Conservation (phyloP, 306 rosid genomes). For the Mucuna pruriens region DNA sequence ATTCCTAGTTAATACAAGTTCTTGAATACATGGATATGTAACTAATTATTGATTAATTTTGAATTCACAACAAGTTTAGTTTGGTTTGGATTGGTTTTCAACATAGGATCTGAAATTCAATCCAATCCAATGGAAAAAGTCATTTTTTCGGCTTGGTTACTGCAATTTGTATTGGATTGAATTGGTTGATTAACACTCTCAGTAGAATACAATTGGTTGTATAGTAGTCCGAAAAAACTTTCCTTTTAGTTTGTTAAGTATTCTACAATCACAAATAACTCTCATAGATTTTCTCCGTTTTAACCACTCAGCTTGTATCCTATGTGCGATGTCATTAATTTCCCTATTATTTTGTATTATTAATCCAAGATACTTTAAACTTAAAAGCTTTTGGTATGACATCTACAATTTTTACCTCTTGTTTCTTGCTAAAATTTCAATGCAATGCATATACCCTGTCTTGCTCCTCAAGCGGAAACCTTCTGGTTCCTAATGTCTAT, state of each 20-base stretch:
- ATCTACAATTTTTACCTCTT: too few species aligned
- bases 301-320: too few species aligned
- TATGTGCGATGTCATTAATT: too few species aligned
- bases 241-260: neutral
- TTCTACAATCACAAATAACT: neutral
- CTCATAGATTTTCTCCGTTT: too few species aligned
- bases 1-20: neutral
- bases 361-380: too few species aligned
- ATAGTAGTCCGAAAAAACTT: neutral
- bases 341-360: too few species aligned
- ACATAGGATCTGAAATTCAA: neutral
- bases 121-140: neutral
- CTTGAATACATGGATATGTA: neutral
- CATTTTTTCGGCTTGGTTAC: neutral
- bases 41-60: neutral
- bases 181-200: too few species aligned
- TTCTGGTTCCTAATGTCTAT: too few species aligned
- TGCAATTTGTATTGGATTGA: neutral
- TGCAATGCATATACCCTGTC: too few species aligned
- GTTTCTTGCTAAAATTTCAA: too few species aligned
- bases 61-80: neutral
- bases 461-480: too few species aligned
- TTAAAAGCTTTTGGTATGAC: too few species aligned
- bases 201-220: neutral
- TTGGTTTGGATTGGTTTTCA: neutral